These are phyloP conservation scores for Aegilops umbellulata DNA, from an alignment of 176 grass and related monocot genomes.

Conservation along the genomic window DNA sequence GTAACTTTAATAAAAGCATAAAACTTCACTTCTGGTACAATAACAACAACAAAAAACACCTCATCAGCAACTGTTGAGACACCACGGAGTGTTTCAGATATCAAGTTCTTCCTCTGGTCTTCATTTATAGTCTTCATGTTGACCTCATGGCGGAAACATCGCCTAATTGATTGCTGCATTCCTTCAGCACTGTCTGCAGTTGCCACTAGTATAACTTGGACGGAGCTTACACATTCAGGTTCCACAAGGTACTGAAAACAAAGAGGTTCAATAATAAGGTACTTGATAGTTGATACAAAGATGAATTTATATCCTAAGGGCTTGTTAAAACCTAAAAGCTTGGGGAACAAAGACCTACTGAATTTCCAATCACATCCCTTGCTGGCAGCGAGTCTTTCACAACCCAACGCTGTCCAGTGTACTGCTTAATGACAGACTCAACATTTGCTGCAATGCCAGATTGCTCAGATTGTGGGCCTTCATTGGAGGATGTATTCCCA, in stretches of 20 bases:
- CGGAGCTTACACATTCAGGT: slow-evolving; percentile 56
- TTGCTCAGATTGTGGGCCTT: slow-evolving; percentile 78
- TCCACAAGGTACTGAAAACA: slow-evolving; percentile 66
- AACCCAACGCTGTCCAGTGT: slow-evolving; percentile 51
- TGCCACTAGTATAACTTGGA: slow-evolving; percentile 80
- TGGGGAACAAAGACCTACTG: slow-evolving; percentile 42
- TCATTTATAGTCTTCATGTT: slow-evolving; percentile 84
- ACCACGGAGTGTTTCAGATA: slow-evolving; percentile 67
- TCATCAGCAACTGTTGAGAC: slow-evolving; percentile 44
- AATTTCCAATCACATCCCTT: slow-evolving; percentile 43
- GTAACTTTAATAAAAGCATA: neutral
- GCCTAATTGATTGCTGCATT: slow-evolving; percentile 67
- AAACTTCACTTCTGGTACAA: neutral
- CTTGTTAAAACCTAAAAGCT: slow-evolving; percentile 3
- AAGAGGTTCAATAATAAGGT: slow-evolving; percentile 19
- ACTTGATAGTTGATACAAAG: neutral
- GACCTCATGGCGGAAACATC: slow-evolving; percentile 91
- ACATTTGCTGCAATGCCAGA: slow-evolving; percentile 68
- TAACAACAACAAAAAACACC: slow-evolving; percentile 38
- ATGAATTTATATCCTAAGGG: slow-evolving; percentile 19
- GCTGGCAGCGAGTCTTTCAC: slow-evolving; percentile 37
- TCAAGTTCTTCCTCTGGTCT: slow-evolving; percentile 67
- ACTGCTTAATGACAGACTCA: slow-evolving; percentile 74
- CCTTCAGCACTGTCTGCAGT: slow-evolving; percentile 80
- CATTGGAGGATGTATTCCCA: slow-evolving; percentile 68